phyloP scores from a whole-genome alignment of 768 basidiomycete species.

The Leccinum boreale region DNA sequence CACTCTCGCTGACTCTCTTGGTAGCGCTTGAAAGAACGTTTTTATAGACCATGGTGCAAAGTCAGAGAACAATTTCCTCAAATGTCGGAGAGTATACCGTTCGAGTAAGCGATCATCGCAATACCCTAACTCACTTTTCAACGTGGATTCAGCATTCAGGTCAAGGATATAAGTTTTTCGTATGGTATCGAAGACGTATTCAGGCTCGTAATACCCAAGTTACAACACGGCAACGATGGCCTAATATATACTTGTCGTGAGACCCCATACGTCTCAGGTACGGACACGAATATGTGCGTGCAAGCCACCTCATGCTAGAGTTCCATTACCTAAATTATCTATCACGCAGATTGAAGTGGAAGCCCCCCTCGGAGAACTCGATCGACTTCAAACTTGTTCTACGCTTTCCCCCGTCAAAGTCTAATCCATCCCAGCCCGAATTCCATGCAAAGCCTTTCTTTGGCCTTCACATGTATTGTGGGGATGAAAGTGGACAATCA shows the following conservation, averaged over 20 bases:
- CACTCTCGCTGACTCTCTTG: constrained; percentile 2
- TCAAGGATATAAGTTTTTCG: constrained; percentile 84
- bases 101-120: constrained; percentile 58
- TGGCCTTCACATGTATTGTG: constrained; percentile 78
- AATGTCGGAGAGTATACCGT: constrained; percentile 63
- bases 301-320: constrained; percentile 34
- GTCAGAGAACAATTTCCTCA: constrained; percentile 69
- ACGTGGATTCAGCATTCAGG: constrained; percentile 58
- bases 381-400: constrained; percentile 96
- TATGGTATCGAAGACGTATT: constrained; percentile 90
- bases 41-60: constrained; percentile 75
- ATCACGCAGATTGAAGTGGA: constrained; percentile 86
- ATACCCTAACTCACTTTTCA: constrained; percentile 4
- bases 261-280: constrained; percentile 76
- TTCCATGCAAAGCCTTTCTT: constrained; percentile 84
- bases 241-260: constrained; percentile 94
- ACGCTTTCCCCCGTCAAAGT: constrained; percentile 74
- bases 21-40: constrained; percentile 66
- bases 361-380: constrained; percentile 95
- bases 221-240: constrained; percentile 93
- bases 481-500: constrained; percentile 52
- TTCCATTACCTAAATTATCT: constrained; percentile 2
- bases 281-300: constrained; percentile 91
- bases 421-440: constrained; percentile 63
- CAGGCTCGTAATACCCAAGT: constrained; percentile 70